A percentile compares a stretch with the other conserved stretches of the same genome.
phyloP scores from a whole-genome alignment of 2,329 filamentous ascomycete species.

The Coniella vitis region DNA sequence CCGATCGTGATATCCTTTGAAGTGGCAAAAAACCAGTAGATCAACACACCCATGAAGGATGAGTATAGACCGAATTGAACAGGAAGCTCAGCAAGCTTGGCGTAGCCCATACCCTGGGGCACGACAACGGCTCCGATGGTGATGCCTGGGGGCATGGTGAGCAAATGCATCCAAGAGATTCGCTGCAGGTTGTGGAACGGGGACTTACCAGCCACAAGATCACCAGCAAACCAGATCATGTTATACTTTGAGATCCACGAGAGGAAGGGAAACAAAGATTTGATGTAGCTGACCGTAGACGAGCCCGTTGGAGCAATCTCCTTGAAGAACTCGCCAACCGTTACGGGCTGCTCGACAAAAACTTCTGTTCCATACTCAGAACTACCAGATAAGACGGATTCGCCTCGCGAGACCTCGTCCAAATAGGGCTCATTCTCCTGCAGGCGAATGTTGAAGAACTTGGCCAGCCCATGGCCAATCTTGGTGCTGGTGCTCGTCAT shows the following conservation, averaged over 20 bases:
- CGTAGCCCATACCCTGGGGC: conserved; percentile 97
- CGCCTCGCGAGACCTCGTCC: conserved; percentile 65
- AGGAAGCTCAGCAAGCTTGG: conserved; percentile 70
- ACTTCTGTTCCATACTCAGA: conserved; percentile 52
- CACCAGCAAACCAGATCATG: conserved; percentile 77
- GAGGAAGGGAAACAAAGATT: conserved; percentile 76
- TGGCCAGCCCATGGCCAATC: conserved; percentile 68
- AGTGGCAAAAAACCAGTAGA: conserved; percentile 98
- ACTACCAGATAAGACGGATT: conserved; percentile 69
- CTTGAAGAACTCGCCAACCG: conserved; percentile 62
- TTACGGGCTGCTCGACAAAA: conserved; percentile 79
- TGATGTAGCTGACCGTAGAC: conserved; percentile 54
- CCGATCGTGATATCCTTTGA: conserved; percentile 98
- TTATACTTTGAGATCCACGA: conserved; percentile 92
- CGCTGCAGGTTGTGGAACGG: background rate
- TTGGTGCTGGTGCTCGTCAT: conserved; percentile 43
- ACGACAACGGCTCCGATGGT: conserved; percentile 66
- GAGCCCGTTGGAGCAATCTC: conserved; percentile 53
- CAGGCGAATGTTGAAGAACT: conserved; percentile 75
- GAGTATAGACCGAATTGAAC: conserved; percentile 86
- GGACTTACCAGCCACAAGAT: conserved; percentile 73
- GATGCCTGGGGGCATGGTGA: conserved; percentile 29
- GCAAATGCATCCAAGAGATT: too few species aligned
- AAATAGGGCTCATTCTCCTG: conserved; percentile 53
- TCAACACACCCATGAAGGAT: conserved; percentile 88